Evolutionary conservation across 2,329 filamentous ascomycete species (phyloP), one percentile per base, ranked within the genome.

Genomic region (Macroventuria anomochaeta): DNA sequence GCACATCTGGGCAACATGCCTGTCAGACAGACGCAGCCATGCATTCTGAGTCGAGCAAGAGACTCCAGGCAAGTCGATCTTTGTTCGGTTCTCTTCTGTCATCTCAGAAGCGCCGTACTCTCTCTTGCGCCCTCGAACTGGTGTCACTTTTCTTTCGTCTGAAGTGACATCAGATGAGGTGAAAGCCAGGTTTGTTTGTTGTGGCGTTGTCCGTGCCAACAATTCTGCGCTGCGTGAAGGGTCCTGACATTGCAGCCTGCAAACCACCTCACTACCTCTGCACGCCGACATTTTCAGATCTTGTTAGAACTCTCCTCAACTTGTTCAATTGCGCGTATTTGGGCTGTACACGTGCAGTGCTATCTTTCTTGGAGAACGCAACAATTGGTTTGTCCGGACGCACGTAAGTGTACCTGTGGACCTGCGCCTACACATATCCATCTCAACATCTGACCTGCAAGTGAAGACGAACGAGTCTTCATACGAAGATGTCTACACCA

Each of bases 171-270:
- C 17, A 17, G 39, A 31, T 21, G 54, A 50, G 20, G 61, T 62
- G 57, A 59, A 50, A 40, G 51, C 25, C 32, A 15, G 25, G 46
- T 37, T 40, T 43, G 58, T 65, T 65, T 65, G 59, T 53, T 67
- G 42, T 60, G 55, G 32, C 29, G 61, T 58, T 59, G 63, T 58
- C 57, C 38, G 21, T 52, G 42, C 36, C 58, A 50, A 52, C 49
- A 23, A 11, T n/a, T 31, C 40, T 48, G 32, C 32, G 29, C 28
- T 39, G 33, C 21, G 26, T 41, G 28, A 49, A 48, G 36, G 17
- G 21, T 21, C 46, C 12, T 39, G 11, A 28, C 34, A 48, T 31
- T 46, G 51, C 44, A 49, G 51, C 44, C 51, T 54, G 34, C 25
- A 34, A 20, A 34, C 18, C 8, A 25, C 17, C 40, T 28, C 41